Base-by-base conservation (phyloP, 2,329 filamentous ascomycete genomes). In the Graphilbum fragrans region DNA sequence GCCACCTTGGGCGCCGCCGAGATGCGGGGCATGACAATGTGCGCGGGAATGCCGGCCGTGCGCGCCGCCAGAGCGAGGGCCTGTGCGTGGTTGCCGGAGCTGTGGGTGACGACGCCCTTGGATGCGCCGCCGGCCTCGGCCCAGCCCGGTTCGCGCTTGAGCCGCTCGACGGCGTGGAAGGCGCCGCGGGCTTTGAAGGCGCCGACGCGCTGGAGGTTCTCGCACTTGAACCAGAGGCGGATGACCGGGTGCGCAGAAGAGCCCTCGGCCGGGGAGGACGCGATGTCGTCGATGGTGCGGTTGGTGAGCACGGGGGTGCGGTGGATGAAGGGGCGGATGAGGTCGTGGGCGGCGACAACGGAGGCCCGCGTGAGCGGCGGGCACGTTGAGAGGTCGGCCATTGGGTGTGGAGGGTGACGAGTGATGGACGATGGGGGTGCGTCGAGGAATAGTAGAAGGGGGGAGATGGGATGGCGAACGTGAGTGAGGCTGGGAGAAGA, bases 111-210 rank as follows among this genome's bases (percentile, higher is more conserved):
- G 8, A 95, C 87, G 1, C 88, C 88, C 55, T 67, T 77, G 53
- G 64, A 65, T 51, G 62, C 61, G 0, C 82, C 70, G 3, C 70
- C 70, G 14, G 67, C 70, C 48, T 75, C 74, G 31, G 80, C 67
- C 61, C 74, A 74, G 1, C 74, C 78, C 5, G 70, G 63, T 52
- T 79, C 72, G 48, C 58, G 60, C 55, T 81, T 77, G 54, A 94
- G 61, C 43, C 82, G 63, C 53, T 78, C 71, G 31, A 94, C 57
- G 1, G 88, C 87, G 60, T 95, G 86, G 52, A 94, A 95, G 0
- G 88, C 90, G 5, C 90, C 92, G 7, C 90, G 70, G 16, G 79
- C 82, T 64, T 96, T 96, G 68, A 96, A 96, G 1, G 90, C 90
- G 39, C 90, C 92, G 41, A 93, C 78, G 42, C 79, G 77, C 66